Evolutionary conservation across 1,284 basidiomycete species (phyloP).

Genomic region (Vanrija humicola): DNA sequence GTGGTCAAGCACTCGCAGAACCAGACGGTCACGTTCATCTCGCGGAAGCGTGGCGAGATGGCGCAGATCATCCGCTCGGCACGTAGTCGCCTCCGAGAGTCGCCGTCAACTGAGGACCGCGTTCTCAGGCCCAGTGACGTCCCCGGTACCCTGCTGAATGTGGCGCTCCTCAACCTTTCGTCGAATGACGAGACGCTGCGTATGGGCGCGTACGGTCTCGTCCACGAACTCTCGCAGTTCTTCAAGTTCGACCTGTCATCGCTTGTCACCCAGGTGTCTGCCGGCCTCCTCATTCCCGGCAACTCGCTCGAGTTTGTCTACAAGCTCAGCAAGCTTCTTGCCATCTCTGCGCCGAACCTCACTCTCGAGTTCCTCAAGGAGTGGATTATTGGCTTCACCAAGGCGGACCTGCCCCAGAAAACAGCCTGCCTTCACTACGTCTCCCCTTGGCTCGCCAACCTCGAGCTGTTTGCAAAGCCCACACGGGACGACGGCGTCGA

Average conservation of each 20-base stretch:
- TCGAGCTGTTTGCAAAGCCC: conserved; percentile 67
- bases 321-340: conserved; percentile 66
- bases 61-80: conserved; percentile 51
- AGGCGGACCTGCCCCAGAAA: conserved; percentile 62
- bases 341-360: conserved; percentile 68
- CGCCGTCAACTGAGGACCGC: conserved; percentile 57
- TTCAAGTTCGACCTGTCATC: conserved; percentile 70
- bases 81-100: conserved; percentile 41
- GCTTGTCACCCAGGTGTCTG: conserved; percentile 57
- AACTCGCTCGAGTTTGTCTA: conserved; percentile 63
- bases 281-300: conserved; percentile 69
- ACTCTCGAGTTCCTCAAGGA: conserved; percentile 83
- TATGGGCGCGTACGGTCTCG: conserved; percentile 68
- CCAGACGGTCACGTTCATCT: conserved; percentile 37
- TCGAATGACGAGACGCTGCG: conserved; percentile 70
- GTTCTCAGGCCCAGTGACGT: conserved; percentile 74
- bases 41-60: conserved; percentile 60
- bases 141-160: conserved; percentile 73
- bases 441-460: conserved; percentile 78
- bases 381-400: conserved; percentile 57
- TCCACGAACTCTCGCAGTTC: conserved; percentile 71
- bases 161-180: conserved; percentile 72
- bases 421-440: conserved; percentile 73
- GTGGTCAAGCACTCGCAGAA: conserved; percentile 60
- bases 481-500: conserved; percentile 51